Percentiles rank a stretch among this genome's conserved stretches.
These are phyloP conservation scores for Senna tora DNA, from an alignment of 306 rosid genomes.

Conservation along the genomic window DNA sequence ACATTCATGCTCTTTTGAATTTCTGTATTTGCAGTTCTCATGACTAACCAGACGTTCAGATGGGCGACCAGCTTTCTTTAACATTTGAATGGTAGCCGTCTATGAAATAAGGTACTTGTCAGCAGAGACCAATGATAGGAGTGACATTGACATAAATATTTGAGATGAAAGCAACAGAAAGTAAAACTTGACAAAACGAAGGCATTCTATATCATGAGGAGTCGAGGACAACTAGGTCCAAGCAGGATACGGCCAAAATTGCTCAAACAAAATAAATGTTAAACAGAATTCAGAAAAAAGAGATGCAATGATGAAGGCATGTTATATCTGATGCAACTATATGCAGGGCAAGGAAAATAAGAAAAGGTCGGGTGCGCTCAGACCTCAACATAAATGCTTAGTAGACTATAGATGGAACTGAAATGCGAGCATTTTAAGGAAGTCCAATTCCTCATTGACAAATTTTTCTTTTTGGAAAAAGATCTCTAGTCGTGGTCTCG, in stretches of 20 bases:
- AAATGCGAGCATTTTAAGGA: constrained; percentile 1
- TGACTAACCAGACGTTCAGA: constrained; percentile 84
- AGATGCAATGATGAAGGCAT: neutral
- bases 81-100: constrained; percentile 83
- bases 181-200: constrained; percentile 2
- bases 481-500: neutral
- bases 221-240: constrained; percentile 3
- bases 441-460: neutral
- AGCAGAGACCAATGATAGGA: constrained; percentile 34
- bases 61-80: constrained; percentile 87
- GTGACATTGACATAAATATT: neutral
- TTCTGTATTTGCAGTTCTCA: constrained; percentile 71
- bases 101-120: constrained; percentile 44
- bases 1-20: constrained; percentile 73
- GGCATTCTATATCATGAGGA: neutral
- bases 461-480: neutral
- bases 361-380: neutral
- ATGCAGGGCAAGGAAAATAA: neutral
- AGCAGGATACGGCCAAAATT: neutral
- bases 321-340: neutral
- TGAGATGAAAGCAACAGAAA: constrained; percentile 18
- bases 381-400: neutral
- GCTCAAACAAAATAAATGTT: neutral
- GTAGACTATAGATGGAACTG: neutral
- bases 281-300: neutral